Conservation (phyloP, 2,329 filamentous ascomycete species). For the Beauveria caledonica region DNA sequence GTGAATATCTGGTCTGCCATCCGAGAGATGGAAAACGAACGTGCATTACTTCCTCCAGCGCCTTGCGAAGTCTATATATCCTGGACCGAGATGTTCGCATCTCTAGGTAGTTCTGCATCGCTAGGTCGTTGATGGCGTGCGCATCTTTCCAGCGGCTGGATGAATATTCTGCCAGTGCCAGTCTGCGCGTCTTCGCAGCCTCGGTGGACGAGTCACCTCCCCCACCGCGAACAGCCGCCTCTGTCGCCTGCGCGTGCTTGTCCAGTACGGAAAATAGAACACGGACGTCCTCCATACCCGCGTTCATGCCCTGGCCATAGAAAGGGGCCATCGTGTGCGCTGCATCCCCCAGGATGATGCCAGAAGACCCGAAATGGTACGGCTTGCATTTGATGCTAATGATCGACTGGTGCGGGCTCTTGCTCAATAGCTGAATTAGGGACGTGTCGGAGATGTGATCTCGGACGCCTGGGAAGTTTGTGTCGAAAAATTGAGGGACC, state of each 20-base stretch:
- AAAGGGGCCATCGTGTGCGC: conserved; percentile 98
- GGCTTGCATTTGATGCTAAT: conserved; percentile 94
- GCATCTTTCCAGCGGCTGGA: conserved; percentile 66
- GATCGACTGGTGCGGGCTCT: conserved; percentile 83
- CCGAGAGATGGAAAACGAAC: conserved; percentile 68
- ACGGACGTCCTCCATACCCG: conserved; percentile 87
- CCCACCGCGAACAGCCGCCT: not conserved
- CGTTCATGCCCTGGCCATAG: conserved; percentile 97
- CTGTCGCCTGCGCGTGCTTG: conserved; percentile 35
- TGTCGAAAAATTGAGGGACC: conserved; percentile 67
- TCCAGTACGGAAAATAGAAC: conserved; percentile 80
- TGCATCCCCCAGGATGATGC: conserved; percentile 83
- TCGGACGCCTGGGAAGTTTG: conserved; percentile 80
- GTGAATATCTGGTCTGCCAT: conserved; percentile 86
- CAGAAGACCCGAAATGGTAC: conserved; percentile 70
- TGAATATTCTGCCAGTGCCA: conserved; percentile 71
- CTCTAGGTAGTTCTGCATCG: conserved; percentile 83
- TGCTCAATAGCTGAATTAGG: conserved; percentile 64
- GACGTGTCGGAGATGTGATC: conserved; percentile 58
- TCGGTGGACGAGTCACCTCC: conserved; percentile 21
- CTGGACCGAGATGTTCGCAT: conserved; percentile 83
- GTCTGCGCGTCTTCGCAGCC: conserved; percentile 44
- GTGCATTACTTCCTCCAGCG: conserved; percentile 74
- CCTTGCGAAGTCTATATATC: conserved; percentile 73
- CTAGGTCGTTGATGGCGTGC: conserved; percentile 85